Percentiles rank a stretch among this genome's conserved stretches.
phyloP scores from a whole-genome alignment of 2,329 filamentous ascomycete species.

The Aspergillus alliaceus region DNA sequence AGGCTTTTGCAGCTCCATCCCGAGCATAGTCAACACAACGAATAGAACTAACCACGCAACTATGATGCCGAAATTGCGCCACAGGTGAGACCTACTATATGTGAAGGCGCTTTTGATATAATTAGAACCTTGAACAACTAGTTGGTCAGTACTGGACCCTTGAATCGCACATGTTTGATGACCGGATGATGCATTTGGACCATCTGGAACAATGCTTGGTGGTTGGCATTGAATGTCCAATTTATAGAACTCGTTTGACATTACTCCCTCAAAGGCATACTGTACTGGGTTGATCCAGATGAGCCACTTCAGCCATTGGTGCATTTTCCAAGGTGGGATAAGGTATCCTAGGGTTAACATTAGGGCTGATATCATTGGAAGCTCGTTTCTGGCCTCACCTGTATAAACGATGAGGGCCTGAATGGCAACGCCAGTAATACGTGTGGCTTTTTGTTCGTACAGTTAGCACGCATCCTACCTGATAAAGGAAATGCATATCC shows the following conservation, averaged over 20 bases:
- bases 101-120: slow-evolving; percentile 41
- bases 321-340: slow-evolving; percentile 62
- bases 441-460: slow-evolving; percentile 33
- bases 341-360: slow-evolving; percentile 65
- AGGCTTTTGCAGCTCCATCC: slow-evolving; percentile 76
- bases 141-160: slow-evolving; percentile 55
- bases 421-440: slow-evolving; percentile 50
- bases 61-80: slow-evolving; percentile 79
- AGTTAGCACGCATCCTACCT: neutral
- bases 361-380: no score
- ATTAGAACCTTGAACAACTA: slow-evolving; percentile 42
- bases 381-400: slow-evolving; percentile 22
- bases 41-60: slow-evolving; percentile 74
- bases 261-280: slow-evolving; percentile 67
- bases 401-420: slow-evolving; percentile 61
- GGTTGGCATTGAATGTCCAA: slow-evolving; percentile 56
- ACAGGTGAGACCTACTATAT: slow-evolving; percentile 59
- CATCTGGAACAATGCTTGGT: slow-evolving; percentile 57
- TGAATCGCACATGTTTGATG: slow-evolving; percentile 62
- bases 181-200: slow-evolving; percentile 45
- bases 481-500: neutral
- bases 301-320: slow-evolving; percentile 48
- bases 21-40: slow-evolving; percentile 70
- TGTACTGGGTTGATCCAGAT: slow-evolving; percentile 44
- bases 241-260: slow-evolving; percentile 69